A percentile compares a stretch with the other conserved stretches of the same genome.
Conservation (phyloP, 2,329 filamentous ascomycete species). For the Xylaria sp. region DNA sequence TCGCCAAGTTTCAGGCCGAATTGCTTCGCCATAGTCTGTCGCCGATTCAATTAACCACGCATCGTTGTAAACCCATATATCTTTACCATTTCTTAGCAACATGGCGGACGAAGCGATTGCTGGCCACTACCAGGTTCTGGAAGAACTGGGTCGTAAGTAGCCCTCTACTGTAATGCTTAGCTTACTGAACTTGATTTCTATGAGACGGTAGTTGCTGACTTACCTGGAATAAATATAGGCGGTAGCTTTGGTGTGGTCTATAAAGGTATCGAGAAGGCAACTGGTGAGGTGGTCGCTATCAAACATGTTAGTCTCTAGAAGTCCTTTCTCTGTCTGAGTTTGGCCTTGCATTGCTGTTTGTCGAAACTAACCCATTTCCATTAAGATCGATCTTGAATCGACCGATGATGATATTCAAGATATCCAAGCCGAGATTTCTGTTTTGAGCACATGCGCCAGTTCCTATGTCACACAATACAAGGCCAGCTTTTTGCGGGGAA, state of each 20-base stretch:
- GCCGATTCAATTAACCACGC: slow-evolving; percentile 5
- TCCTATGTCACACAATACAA: slow-evolving; percentile 96
- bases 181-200: background rate
- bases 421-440: slow-evolving; percentile 96
- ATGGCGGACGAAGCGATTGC: slow-evolving; percentile 77
- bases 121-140: slow-evolving; percentile 90
- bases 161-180: slow-evolving; percentile 29
- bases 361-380: slow-evolving; percentile 30
- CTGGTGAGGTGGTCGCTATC: slow-evolving; percentile 93
- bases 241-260: slow-evolving; percentile 97
- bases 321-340: background rate
- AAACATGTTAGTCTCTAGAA: slow-evolving; percentile 79
- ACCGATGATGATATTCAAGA: slow-evolving; percentile 99
- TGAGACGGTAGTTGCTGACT: slow-evolving; percentile 21
- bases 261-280: slow-evolving; percentile 91
- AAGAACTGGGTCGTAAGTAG: slow-evolving; percentile 91
- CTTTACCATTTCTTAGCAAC: background rate
- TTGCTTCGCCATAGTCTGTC: slow-evolving; percentile 26
- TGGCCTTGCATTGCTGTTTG: background rate
- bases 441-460: slow-evolving; percentile 94
- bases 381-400: slow-evolving; percentile 95
- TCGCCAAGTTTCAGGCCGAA: slow-evolving; percentile 30
- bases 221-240: slow-evolving; percentile 61
- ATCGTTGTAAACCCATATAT: background rate
- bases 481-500: slow-evolving; percentile 92